These are phyloP conservation scores for Geotrichum australiense DNA, from an alignment of 1,139 yeast genomes.

Conservation along the genomic window DNA sequence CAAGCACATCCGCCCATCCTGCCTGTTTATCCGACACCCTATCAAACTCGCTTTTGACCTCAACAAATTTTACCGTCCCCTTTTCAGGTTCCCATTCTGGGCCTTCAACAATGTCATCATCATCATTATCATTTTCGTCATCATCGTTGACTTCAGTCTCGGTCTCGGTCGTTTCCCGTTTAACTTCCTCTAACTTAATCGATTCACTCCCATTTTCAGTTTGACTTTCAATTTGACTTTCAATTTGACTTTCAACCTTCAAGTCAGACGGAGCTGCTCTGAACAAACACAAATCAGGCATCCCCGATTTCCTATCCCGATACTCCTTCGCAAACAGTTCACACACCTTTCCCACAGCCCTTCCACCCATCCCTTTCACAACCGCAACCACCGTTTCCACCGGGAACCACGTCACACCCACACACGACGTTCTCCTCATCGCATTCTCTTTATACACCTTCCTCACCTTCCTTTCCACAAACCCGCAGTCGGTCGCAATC, in stretches of 20 bases:
- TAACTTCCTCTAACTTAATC: too few species aligned
- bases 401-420: constrained; percentile 33
- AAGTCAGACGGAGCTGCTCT: constrained; percentile 20
- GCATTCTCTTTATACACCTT: constrained; percentile 16
- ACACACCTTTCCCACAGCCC: constrained; percentile 26
- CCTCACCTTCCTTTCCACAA: constrained; percentile 8
- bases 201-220: not conserved
- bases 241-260: too few species aligned
- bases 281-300: constrained; percentile 37
- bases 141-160: too few species aligned
- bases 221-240: too few species aligned
- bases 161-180: constrained; percentile 5
- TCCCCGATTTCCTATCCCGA: constrained; percentile 31
- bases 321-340: constrained; percentile 28
- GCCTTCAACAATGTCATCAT: too few species aligned
- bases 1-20: constrained; percentile 34
- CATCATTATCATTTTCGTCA: too few species aligned
- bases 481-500: constrained; percentile 12
- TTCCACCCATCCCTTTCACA: constrained; percentile 28
- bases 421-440: constrained; percentile 23
- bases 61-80: too few species aligned
- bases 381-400: constrained; percentile 27
- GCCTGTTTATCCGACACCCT: constrained; percentile 35
- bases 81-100: too few species aligned
- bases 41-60: constrained; percentile 37